Evolutionary conservation across 2,329 filamentous ascomycete genomes (phyloP).

Genomic region (Fusarium pininemorale): DNA sequence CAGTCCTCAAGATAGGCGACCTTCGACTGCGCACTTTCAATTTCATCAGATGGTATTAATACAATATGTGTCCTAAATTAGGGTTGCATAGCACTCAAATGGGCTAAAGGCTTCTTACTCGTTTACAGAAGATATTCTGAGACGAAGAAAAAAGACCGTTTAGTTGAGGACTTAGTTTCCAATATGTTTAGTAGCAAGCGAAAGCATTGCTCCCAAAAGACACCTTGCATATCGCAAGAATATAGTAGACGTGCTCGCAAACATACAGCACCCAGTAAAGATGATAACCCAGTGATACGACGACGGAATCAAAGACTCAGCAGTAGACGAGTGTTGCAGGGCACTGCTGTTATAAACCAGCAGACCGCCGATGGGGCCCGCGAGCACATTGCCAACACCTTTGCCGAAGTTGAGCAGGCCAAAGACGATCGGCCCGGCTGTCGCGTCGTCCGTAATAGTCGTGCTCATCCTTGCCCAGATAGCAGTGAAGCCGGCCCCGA

Average conservation of each 20-base stretch:
- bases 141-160: no score
- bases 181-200: neutral
- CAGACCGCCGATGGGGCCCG: neutral
- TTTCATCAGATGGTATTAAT: no score
- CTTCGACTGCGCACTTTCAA: no score
- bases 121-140: rapidly evolving
- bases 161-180: neutral
- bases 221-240: neutral
- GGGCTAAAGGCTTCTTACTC: rapidly evolving
- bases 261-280: neutral
- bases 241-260: neutral
- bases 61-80: no score
- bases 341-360: neutral
- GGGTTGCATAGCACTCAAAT: no score
- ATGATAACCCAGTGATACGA: neutral
- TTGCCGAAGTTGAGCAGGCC: neutral
- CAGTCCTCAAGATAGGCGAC: rapidly evolving
- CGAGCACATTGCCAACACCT: neutral
- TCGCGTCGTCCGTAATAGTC: neutral
- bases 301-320: neutral
- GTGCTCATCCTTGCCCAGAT: neutral
- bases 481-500: neutral
- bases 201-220: neutral
- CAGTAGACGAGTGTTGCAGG: neutral
- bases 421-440: neutral